Evolutionary conservation across 225 moss, liverwort and hornwort genomes (phyloP).

Genomic region (Pseudisothecium myosuroides): DNA sequence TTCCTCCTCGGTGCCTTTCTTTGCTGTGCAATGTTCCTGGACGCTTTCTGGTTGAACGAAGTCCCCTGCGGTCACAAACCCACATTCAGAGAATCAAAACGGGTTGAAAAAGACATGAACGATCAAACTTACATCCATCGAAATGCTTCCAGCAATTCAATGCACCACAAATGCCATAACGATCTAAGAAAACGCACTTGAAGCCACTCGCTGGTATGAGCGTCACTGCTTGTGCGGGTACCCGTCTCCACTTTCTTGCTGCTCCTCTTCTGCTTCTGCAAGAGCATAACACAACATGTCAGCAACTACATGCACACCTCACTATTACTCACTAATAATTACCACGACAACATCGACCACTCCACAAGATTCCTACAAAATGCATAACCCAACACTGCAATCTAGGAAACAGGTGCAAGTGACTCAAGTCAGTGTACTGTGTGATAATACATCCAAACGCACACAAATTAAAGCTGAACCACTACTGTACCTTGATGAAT

Average conservation of each 20-base stretch:
- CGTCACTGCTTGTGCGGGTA: slow-evolving; percentile 51
- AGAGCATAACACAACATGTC: not conserved
- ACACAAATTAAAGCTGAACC: not conserved
- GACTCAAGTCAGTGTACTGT: not conserved
- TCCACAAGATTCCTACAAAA: too few species aligned
- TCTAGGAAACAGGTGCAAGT: not conserved
- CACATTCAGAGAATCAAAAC: not conserved
- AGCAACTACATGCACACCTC: not conserved
- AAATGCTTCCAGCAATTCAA: not conserved
- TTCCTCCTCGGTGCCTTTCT: slow-evolving; percentile 31
- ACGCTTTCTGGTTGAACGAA: slow-evolving; percentile 22
- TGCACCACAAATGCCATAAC: not conserved
- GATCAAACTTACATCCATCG: not conserved
- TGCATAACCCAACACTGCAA: not conserved
- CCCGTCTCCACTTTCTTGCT: slow-evolving; percentile 94
- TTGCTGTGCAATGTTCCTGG: slow-evolving; percentile 35
- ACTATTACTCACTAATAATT: not conserved
- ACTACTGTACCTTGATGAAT: slow-evolving; percentile 55
- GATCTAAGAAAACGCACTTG: slow-evolving; percentile 25
- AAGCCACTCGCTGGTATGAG: slow-evolving; percentile 72
- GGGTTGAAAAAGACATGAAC: not conserved
- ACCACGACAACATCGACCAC: not conserved
- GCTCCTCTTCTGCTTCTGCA: slow-evolving; percentile 71
- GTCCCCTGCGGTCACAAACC: slow-evolving; percentile 15
- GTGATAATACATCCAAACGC: not conserved